phyloP scores from a whole-genome alignment of 2,329 filamentous ascomycete species.

The Polychaeton citri region DNA sequence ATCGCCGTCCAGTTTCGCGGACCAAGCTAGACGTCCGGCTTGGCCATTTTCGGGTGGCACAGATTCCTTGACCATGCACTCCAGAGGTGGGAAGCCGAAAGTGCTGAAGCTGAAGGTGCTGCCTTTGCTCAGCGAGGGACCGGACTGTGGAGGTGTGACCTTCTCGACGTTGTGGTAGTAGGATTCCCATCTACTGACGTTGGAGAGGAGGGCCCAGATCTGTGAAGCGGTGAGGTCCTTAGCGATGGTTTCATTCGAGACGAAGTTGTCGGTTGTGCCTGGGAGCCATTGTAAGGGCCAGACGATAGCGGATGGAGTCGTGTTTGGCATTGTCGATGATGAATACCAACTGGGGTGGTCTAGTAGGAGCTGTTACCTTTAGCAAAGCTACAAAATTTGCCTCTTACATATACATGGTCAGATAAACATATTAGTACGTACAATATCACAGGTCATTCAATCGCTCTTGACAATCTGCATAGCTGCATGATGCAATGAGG shows the following conservation, averaged over 20 bases:
- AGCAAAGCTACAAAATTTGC: no score
- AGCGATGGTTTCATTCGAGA: conserved; percentile 22
- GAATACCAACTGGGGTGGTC: neutral
- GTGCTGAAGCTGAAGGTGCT: conserved; percentile 22
- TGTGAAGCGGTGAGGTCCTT: conserved; percentile 14
- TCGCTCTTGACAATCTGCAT: no score
- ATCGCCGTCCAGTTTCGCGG: conserved; percentile 8
- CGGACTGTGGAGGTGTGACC: conserved; percentile 17
- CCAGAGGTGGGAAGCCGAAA: conserved; percentile 21
- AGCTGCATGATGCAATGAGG: no score
- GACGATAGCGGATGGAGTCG: conserved; percentile 16
- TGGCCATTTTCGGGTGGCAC: conserved; percentile 5
- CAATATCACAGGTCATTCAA: no score
- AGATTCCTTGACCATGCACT: conserved; percentile 16
- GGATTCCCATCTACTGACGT: conserved; percentile 20
- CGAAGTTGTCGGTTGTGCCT: conserved; percentile 25
- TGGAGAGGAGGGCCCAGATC: conserved; percentile 20
- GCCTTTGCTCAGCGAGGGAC: conserved; percentile 13
- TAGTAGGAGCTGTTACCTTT: neutral
- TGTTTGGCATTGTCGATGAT: neutral
- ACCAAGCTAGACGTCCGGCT: conserved; percentile 12
- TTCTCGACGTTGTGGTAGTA: conserved; percentile 23
- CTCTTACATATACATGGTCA: no score
- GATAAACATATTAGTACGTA: no score
- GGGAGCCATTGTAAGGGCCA: conserved; percentile 22